Percentiles rank a stretch among this genome's conserved stretches.
phyloP scores from a whole-genome alignment of 1,284 basidiomycete species.

The Stygiomarasmius scandens region DNA sequence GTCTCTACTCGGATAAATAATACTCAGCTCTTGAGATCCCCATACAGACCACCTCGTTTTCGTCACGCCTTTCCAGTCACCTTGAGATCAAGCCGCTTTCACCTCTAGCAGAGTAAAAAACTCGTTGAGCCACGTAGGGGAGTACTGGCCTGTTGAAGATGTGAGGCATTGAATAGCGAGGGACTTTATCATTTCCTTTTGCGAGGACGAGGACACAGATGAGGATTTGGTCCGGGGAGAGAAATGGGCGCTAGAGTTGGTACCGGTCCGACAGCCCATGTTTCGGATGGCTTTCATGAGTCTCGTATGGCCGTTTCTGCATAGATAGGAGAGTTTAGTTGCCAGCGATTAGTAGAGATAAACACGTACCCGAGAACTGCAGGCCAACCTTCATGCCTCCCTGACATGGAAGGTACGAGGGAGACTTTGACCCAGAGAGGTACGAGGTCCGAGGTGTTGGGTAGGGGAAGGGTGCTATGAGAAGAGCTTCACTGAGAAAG shows the following conservation, averaged over 20 bases:
- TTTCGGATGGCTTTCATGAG: conserved; percentile 70
- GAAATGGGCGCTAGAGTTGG: conserved; percentile 73
- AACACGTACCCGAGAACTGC: conserved; percentile 40
- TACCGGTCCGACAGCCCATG: conserved; percentile 54
- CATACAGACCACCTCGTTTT: too few species aligned
- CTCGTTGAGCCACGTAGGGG: conserved; percentile 80
- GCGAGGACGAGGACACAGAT: neutral
- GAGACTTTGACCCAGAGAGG: conserved; percentile 64
- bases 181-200: neutral
- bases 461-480: conserved; percentile 64
- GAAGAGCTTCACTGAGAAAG: conserved; percentile 1
- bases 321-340: too few species aligned
- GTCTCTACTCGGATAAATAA: conserved; percentile 67
- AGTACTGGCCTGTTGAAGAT: conserved; percentile 74
- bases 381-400: conserved; percentile 76
- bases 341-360: neutral
- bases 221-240: conserved; percentile 40
- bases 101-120: conserved; percentile 72
- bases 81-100: conserved; percentile 69
- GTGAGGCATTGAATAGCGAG: conserved; percentile 40
- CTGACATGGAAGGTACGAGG: conserved; percentile 70
- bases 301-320: conserved; percentile 66
- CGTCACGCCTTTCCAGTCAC: too few species aligned
- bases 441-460: conserved; percentile 62
- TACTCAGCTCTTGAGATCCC: conserved; percentile 43